Base-by-base conservation (phyloP, 371 early-diverging fungal species). In the Haplosporangium sp. region DNA sequence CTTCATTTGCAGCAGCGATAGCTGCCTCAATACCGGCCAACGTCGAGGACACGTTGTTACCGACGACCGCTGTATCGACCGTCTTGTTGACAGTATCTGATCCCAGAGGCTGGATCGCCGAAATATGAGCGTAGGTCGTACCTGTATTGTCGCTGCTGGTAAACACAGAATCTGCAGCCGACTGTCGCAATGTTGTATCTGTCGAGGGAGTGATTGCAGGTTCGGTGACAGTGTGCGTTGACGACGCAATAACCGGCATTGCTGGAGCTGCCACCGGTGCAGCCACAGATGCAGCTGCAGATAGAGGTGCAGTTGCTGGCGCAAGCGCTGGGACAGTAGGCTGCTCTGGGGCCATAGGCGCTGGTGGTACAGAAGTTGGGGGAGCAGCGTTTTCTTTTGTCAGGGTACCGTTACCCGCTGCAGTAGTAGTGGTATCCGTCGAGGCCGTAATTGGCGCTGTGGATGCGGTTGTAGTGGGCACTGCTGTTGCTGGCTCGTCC, bases 261-360 rank as follows among this genome's bases (percentile, higher is more conserved):
- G 42, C 47, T 14, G 46, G 29, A 16, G n/a, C 55, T n/a, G 55
- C 7, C 13, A 12, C 37, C 6, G 45, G 8, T 23, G 52, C 51
- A 48, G 61, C 42, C 14, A 51, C 36, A 11, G 60, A 3, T 6
- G 58, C 14, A 36, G 12, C 13, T 38, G 63, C 46, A 0, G 46
- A n/a, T 23, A 20, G 16, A 23, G 53, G 42, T 6, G 18, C 43
- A 9, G 46, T 11, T 6, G 37, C 55, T 8, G 63, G 67, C 16
- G 55, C 67, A n/a, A 46, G 60, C 3, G 67, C 67, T 21, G 67
- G 46, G 37, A 67, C 54, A 2, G 67, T 59, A 23, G 67, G 59
- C 20, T 46, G 13, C 41, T 41, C 59, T 1, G 67, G 67, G 12
- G 67, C 59, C 5, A 46, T 53, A 5, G 54, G 59, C 4, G 59